Evolutionary conservation across 371 early-diverging fungal genomes (phyloP).

Genomic region (Lichtheimia corymbifera): DNA sequence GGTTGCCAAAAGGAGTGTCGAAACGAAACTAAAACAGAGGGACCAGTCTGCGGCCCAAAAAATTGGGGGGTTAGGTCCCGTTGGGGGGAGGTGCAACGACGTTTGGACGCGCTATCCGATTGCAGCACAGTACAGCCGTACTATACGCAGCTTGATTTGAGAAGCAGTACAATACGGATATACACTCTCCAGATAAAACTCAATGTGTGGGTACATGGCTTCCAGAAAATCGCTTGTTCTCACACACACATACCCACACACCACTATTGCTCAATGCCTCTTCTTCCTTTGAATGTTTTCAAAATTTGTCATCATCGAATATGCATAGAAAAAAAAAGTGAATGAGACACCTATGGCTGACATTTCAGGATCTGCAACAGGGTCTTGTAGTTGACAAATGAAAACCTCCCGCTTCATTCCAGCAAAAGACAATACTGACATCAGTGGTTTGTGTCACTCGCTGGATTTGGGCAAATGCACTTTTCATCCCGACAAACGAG

Average conservation of each 20-base stretch:
- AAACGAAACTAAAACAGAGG: constrained; percentile 5
- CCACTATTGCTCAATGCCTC: no score
- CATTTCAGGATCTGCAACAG: no score
- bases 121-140: constrained; percentile 12
- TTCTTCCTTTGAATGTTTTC: no score
- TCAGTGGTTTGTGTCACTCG: constrained; percentile 13
- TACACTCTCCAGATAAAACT: constrained; percentile 7
- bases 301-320: no score
- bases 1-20: constrained; percentile 1
- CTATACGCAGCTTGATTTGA: constrained; percentile 13
- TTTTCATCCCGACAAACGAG: constrained; percentile 3
- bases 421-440: constrained; percentile 10
- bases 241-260: no score
- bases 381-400: background rate
- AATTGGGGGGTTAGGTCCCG: no score
- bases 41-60: background rate
- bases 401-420: constrained; percentile 6
- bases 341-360: no score
- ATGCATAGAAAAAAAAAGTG: no score
- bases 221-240: no score
- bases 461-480: constrained; percentile 4
- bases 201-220: background rate
- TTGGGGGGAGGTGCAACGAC: background rate
- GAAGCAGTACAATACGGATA: constrained; percentile 22
- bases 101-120: background rate